Conservation (phyloP, 257 asterid genomes). For the Rehmannia glutinosa region DNA sequence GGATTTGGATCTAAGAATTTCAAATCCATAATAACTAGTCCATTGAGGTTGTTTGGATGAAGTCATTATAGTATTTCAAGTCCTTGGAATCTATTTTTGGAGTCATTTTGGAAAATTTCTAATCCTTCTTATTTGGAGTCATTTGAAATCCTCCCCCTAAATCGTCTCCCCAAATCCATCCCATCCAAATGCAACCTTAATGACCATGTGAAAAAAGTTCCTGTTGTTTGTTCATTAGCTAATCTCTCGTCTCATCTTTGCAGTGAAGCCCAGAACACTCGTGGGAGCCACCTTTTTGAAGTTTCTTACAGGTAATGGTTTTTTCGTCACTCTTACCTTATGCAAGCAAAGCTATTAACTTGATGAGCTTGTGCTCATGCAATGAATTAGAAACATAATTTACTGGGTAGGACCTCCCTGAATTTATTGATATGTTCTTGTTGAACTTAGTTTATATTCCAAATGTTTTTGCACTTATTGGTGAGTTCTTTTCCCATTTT, state of each 20-base stretch:
- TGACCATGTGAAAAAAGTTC: neutral
- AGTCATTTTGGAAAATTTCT: too few species aligned
- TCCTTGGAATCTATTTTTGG: too few species aligned
- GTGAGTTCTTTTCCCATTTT: slow-evolving; percentile 16
- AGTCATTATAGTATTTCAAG: too few species aligned
- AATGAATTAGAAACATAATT: neutral
- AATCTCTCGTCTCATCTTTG: slow-evolving; percentile 22
- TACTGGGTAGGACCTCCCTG: neutral
- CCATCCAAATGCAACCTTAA: too few species aligned
- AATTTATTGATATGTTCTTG: neutral
- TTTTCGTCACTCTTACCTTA: slow-evolving; percentile 1
- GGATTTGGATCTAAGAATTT: too few species aligned
- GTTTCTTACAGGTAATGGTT: slow-evolving; percentile 78
- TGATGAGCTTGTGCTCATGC: slow-evolving; percentile 1
- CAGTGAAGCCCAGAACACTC: slow-evolving; percentile 88
- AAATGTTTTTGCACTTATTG: neutral
- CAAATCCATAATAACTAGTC: too few species aligned
- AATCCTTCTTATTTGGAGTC: too few species aligned
- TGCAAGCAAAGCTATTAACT: neutral
- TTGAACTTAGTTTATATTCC: neutral
- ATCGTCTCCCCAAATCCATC: too few species aligned
- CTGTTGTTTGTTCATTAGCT: slow-evolving; percentile 10
- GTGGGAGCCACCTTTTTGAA: slow-evolving; percentile 96
- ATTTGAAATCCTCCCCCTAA: too few species aligned
- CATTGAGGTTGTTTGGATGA: too few species aligned